A percentile compares a stretch with the other conserved stretches of the same genome.
phyloP scores from a whole-genome alignment of 768 basidiomycete genomes.

The Russula sp. region DNA sequence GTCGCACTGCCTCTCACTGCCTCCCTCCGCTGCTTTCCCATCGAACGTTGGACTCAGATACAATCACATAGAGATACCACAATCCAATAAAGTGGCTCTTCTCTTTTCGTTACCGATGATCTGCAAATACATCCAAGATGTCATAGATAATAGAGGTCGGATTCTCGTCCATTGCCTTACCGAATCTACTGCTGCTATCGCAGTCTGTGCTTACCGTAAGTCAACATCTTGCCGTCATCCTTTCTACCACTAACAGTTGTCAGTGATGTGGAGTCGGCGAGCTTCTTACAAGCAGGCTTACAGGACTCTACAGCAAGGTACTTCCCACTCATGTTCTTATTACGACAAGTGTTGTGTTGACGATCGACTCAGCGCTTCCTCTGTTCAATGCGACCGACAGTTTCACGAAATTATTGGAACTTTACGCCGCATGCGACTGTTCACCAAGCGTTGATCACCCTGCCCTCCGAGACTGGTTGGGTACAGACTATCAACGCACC shows the following conservation, averaged over 20 bases:
- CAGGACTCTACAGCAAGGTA: constrained; percentile 14
- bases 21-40: constrained; percentile 43
- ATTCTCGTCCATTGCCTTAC: constrained; percentile 50
- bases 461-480: constrained; percentile 14
- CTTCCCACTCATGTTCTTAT: background rate
- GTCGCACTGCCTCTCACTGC: constrained; percentile 50
- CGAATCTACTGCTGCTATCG: constrained; percentile 51
- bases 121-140: constrained; percentile 42
- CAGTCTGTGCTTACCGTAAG: constrained; percentile 50
- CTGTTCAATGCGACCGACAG: constrained; percentile 19
- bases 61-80: constrained; percentile 39
- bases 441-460: constrained; percentile 15
- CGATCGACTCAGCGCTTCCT: constrained; percentile 10
- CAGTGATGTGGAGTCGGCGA: constrained; percentile 45
- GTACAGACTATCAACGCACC: background rate
- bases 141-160: constrained; percentile 36
- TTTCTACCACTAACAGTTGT: background rate
- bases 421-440: constrained; percentile 15
- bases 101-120: constrained; percentile 42
- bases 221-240: background rate
- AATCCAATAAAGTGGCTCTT: constrained; percentile 36
- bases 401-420: constrained; percentile 17
- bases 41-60: constrained; percentile 34
- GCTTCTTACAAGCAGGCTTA: constrained; percentile 38
- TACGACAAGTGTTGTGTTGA: background rate